phyloP scores from a whole-genome alignment of 2,329 filamentous ascomycete species.

The Sclerotiophoma versabilis region DNA sequence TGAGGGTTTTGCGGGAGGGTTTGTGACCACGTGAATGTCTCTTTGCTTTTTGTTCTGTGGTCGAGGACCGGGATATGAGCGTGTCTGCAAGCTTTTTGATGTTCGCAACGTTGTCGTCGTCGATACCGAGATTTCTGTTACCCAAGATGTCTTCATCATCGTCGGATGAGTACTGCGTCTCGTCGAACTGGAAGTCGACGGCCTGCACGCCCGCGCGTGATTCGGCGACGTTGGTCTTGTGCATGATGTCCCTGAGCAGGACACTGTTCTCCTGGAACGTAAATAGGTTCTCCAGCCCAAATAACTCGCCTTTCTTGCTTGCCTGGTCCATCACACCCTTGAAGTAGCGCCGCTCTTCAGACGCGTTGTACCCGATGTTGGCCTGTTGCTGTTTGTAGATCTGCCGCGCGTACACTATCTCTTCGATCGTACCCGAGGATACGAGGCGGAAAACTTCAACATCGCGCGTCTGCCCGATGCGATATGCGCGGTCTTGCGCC shows the following conservation, averaged over 20 bases:
- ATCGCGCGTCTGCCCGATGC: slow-evolving; percentile 90
- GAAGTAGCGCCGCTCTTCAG: slow-evolving; percentile 91
- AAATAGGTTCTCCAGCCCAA: slow-evolving; percentile 87
- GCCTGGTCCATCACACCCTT: slow-evolving; percentile 87
- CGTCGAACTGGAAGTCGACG: slow-evolving; percentile 69
- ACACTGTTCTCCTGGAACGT: slow-evolving; percentile 80
- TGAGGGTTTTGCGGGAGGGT: slow-evolving; percentile 31
- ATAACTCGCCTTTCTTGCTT: slow-evolving; percentile 88
- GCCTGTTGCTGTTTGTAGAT: slow-evolving; percentile 99
- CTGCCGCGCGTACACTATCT: slow-evolving; percentile 95
- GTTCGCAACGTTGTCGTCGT: slow-evolving; percentile 59
- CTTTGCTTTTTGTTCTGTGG: slow-evolving; percentile 26
- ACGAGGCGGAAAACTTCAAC: slow-evolving; percentile 95
- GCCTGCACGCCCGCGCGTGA: slow-evolving; percentile 84
- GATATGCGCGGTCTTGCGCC: slow-evolving; percentile 93
- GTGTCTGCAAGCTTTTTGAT: slow-evolving; percentile 59
- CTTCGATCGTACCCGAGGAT: slow-evolving; percentile 90
- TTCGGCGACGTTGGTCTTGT: slow-evolving; percentile 97
- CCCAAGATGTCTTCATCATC: slow-evolving; percentile 35
- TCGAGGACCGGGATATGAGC: slow-evolving; percentile 32
- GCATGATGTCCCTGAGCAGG: slow-evolving; percentile 91
- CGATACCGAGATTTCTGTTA: slow-evolving; percentile 37
- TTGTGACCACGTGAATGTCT: slow-evolving; percentile 43
- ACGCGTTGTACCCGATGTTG: slow-evolving; percentile 95
- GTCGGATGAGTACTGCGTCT: slow-evolving; percentile 38